phyloP scores from a whole-genome alignment of 495 filamentous ascomycete genomes.

The Cercophora samala region DNA sequence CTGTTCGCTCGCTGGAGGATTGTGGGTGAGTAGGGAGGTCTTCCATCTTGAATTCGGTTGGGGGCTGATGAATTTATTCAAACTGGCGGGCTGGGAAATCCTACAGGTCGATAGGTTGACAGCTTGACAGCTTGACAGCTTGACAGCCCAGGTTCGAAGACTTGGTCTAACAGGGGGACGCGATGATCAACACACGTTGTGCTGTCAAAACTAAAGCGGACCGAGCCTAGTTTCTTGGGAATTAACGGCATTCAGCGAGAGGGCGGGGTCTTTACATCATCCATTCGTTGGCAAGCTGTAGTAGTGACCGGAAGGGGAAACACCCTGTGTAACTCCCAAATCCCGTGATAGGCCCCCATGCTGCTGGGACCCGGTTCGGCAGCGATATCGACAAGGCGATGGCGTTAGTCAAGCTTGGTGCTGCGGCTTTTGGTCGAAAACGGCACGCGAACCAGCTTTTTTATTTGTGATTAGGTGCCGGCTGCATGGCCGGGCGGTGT shows the following conservation, averaged over 20 bases:
- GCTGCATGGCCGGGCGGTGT: neutral
- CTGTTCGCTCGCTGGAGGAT: neutral
- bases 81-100: neutral
- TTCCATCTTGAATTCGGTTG: neutral
- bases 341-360: neutral
- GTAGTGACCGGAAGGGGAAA: neutral
- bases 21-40: neutral
- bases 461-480: neutral
- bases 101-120: neutral
- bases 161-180: neutral
- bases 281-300: neutral
- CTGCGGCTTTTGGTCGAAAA: neutral
- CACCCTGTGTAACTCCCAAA: neutral
- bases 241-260: neutral
- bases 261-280: neutral
- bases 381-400: neutral
- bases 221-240: neutral
- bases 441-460: neutral
- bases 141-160: neutral
- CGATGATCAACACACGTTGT: neutral
- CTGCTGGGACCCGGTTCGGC: neutral
- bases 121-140: neutral
- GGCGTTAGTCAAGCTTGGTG: neutral
- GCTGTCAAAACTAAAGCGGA: neutral
- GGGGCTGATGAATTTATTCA: neutral